Evolutionary conservation across 139 green algal genomes (phyloP), one percentile per base, ranked within the genome.

Genomic region (Edaphochlamys debaryana): DNA sequence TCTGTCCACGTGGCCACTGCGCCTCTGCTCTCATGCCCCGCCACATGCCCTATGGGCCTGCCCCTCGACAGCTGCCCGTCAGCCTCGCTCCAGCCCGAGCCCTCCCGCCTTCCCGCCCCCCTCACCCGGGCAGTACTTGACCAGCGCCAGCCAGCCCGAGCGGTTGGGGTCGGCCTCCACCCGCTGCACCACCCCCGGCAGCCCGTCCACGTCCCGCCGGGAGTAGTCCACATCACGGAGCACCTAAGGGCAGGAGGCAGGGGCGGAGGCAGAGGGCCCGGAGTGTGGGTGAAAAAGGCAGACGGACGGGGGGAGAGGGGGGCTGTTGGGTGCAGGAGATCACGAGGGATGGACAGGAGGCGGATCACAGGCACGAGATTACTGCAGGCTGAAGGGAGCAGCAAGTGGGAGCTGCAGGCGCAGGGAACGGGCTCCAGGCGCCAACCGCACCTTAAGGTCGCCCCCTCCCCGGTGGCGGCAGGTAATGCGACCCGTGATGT

Each of bases 111-210:
- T n/a, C n/a, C n/a, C n/a, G n/a, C n/a, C n/a, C 1, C 1, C 29
- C 69, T 25, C 45, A 83, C 77, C 77, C 2, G 77, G 77, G 13
- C 63, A 74, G 63, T 83, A 83, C 42, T 74, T 74, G 34, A 83
- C 77, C 4, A 99, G 92, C 30, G 95, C 97, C 40, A 99, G 96
- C 79, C 92, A 94, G 17, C 93, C 95, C 37, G 86, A 93, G 38
- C 97, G 88, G 85, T 97, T 97, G n/a, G 97, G 97, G 86, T 99
- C 97, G 75, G 96, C 95, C 84, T 99, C 97, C 13, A 99, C 84
- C 0, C 96, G 89, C 88, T 98, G 81, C 75, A 99, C 94, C 25
- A 93, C 70, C 7, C 88, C 92, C 34, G 75, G 25, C 36, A 91
- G 62, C 32, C 68, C 74, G 11, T 54, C 50, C 32, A 79, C 22